Conservation (phyloP, 2,329 filamentous ascomycete genomes). For the Venturia effusa region DNA sequence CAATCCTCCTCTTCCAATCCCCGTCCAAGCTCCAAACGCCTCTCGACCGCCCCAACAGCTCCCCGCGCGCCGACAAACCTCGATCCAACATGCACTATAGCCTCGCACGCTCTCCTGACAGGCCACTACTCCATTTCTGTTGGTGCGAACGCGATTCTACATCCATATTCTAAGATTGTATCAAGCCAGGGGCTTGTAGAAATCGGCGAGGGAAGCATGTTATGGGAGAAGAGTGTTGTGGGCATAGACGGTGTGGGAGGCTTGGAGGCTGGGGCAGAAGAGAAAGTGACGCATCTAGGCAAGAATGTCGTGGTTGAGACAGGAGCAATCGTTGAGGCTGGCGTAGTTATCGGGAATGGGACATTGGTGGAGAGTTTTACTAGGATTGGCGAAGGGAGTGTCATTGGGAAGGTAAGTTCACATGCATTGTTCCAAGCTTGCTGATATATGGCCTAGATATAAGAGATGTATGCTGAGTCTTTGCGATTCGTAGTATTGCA, state of each 20-base stretch:
- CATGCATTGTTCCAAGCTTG: not conserved
- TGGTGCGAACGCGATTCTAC: constrained; percentile 67
- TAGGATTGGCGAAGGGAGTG: constrained; percentile 22
- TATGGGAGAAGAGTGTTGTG: constrained; percentile 53
- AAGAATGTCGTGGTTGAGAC: constrained; percentile 33
- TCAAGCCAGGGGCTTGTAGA: constrained; percentile 31
- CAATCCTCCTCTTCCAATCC: constrained; percentile 6
- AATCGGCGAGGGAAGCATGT: constrained; percentile 49
- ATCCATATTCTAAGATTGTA: constrained; percentile 57
- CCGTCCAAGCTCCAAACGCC: constrained; percentile 20
- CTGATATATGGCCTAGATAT: not conserved
- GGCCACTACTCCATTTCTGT: constrained; percentile 73
- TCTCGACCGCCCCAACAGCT: constrained; percentile 21
- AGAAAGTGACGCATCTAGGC: constrained; percentile 26
- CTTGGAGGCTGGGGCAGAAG: constrained; percentile 10
- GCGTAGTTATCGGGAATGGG: constrained; percentile 3
- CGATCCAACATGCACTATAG: constrained; percentile 37
- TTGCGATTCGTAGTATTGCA: constrained; percentile 30
- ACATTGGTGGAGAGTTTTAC: constrained; percentile 18
- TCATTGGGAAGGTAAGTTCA: constrained; percentile 30
- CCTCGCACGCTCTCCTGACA: constrained; percentile 38
- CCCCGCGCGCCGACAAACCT: constrained; percentile 31
- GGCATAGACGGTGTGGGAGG: constrained; percentile 15
- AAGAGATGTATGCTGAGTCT: not conserved
- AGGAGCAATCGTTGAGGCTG: constrained; percentile 29